Conservation (phyloP, 164 flowering plant genomes). For the Magnolia kwangsiensis region DNA sequence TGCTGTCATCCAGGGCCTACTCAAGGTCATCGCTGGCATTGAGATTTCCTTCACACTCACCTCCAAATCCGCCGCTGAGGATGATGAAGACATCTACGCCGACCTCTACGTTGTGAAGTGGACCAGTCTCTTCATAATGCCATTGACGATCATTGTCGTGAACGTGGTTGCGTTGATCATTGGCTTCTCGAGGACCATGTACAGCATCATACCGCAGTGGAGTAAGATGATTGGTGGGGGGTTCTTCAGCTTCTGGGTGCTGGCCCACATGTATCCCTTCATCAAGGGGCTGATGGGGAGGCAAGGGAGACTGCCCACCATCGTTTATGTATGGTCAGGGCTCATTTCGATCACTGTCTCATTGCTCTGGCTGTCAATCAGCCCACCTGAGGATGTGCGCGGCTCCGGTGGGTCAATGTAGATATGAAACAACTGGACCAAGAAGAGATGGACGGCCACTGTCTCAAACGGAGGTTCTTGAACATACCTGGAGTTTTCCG, state of each 20-base stretch:
- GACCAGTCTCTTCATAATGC: slow-evolving; percentile 62
- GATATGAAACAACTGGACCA: neutral
- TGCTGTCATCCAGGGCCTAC: slow-evolving; percentile 70
- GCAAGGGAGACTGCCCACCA: slow-evolving; percentile 54
- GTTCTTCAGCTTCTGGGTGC: slow-evolving; percentile 72
- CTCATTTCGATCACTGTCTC: slow-evolving; percentile 55
- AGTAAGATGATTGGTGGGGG: slow-evolving; percentile 49
- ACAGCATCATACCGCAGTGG: slow-evolving; percentile 65
- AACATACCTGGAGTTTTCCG: too few relatives aligned
- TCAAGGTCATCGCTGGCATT: slow-evolving; percentile 68
- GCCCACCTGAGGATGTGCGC: slow-evolving; percentile 36
- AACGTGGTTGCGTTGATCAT: slow-evolving; percentile 53
- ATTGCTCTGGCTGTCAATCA: slow-evolving; percentile 54
- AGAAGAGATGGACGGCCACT: neutral
- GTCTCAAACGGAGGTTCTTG: too few relatives aligned
- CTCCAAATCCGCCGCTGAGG: slow-evolving; percentile 56
- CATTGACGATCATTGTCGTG: slow-evolving; percentile 51
- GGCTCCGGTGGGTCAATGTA: neutral
- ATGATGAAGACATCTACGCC: slow-evolving; percentile 57
- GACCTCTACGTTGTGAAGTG: slow-evolving; percentile 70
- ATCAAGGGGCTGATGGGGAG: slow-evolving; percentile 66
- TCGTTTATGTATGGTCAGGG: slow-evolving; percentile 61
- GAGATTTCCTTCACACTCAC: slow-evolving; percentile 72
- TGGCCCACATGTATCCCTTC: slow-evolving; percentile 67
- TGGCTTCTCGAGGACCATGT: slow-evolving; percentile 52